These are phyloP conservation scores for Heliamphora exappendiculata DNA, from an alignment of 148 eudicot species.

Conservation along the genomic window DNA sequence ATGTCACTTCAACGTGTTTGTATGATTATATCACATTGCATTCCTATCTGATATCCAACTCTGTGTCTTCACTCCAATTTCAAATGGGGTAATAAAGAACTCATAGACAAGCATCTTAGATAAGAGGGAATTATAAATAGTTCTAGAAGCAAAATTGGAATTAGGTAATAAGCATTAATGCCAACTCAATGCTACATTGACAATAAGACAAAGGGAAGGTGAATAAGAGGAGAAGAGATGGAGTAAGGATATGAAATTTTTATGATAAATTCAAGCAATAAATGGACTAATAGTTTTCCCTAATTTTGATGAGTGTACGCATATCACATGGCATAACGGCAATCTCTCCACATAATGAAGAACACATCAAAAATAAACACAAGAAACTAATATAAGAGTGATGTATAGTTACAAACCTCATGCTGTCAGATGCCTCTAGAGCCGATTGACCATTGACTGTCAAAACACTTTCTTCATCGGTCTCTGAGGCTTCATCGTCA, in stretches of 20 bases:
- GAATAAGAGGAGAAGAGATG: neutral
- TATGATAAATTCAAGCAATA: neutral
- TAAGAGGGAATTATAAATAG: too few relatives aligned
- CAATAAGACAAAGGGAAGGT: neutral
- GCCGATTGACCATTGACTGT: slow-evolving; percentile 21
- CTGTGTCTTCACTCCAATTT: too few relatives aligned
- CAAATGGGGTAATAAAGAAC: too few relatives aligned
- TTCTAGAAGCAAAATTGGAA: too few relatives aligned
- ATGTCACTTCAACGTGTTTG: too few relatives aligned
- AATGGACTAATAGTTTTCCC: neutral
- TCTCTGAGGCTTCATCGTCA: slow-evolving; percentile 44
- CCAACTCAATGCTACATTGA: neutral
- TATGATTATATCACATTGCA: too few relatives aligned
- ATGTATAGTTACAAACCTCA: slow-evolving; percentile 32
- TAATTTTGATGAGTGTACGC: neutral
- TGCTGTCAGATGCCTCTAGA: slow-evolving; percentile 29
- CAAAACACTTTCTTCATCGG: slow-evolving; percentile 30
- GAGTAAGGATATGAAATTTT: neutral
- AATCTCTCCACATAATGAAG: neutral
- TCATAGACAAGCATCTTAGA: too few relatives aligned
- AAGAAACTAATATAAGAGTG: neutral
- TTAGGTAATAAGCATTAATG: too few relatives aligned
- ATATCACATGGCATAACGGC: neutral
- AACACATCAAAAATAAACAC: neutral
- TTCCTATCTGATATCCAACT: too few relatives aligned